Evolutionary conservation across 2,329 filamentous ascomycete species (phyloP), one percentile per base, ranked within the genome.

Genomic region (Cladosporium sp.): DNA sequence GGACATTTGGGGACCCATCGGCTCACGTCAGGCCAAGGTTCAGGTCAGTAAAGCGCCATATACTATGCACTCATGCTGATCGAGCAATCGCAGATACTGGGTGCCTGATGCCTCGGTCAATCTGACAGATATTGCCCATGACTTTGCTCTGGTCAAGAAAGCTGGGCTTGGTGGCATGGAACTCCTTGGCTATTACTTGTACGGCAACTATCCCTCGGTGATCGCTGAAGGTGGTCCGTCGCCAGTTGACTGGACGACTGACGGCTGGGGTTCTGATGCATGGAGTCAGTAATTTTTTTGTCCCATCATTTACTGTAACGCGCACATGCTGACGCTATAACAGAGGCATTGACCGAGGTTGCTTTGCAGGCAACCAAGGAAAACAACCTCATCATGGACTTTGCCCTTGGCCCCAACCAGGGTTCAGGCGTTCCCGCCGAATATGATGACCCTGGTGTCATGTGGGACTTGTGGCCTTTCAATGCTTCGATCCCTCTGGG

Each of bases 361-460:
- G 60, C 67, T 6, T 51, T 74, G 12, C 55, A 72, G 54, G 72
- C 74, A 1, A 62, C 66, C 10, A 65, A 71, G 15, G 71, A 76
- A 0, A 58, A 70, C 17, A 73, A 67, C 0, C 44, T 80, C 9
- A 56, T 74, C 4, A 71, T 81, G 63, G 78, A 81, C 60, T 77
- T 78, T 61, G 68, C 74, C 0, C 48, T 80, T 1, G 78, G 78
- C 0, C 74, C 78, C 0, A 78, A 78, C 58, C 75, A 78, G 62
- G 79, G 78, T 3, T 70, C 74, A 45, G 79, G 79, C 13, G 75
- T 79, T 3, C 78, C 78, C 1, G 65, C 70, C 15, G 56, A 61
- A n/a, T 58, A 61, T 3, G 62, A 68, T 20, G 65, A 71, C 45
- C 69, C 72, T 4, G 75, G 74, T 0, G 63, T 74, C 9, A 59